Evolutionary conservation across 768 basidiomycete genomes (phyloP).

Genomic region (Russula griseocarnosa): DNA sequence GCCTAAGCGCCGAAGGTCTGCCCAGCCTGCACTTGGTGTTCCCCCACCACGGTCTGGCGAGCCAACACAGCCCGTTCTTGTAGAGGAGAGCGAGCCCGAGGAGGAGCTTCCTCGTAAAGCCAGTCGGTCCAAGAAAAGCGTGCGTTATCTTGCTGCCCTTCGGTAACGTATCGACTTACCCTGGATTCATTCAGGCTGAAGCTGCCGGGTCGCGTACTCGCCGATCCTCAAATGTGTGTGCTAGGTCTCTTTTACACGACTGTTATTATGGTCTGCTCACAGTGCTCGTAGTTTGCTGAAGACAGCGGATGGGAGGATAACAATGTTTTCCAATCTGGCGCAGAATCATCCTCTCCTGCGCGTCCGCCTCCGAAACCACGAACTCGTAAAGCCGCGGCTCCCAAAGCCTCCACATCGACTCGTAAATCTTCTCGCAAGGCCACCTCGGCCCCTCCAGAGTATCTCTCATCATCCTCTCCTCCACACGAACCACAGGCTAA

Average conservation of each 20-base stretch:
- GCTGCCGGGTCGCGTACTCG: slow-evolving; percentile 52
- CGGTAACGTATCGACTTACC: slow-evolving; percentile 5
- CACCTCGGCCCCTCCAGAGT: slow-evolving; percentile 64
- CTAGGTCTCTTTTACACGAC: neutral
- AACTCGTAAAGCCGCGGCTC: slow-evolving; percentile 40
- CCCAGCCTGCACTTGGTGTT: slow-evolving; percentile 63
- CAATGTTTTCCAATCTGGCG: slow-evolving; percentile 87
- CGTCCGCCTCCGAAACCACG: slow-evolving; percentile 52
- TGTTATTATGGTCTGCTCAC: slow-evolving; percentile 5
- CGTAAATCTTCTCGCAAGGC: slow-evolving; percentile 61
- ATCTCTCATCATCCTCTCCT: slow-evolving; percentile 32
- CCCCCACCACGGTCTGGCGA: slow-evolving; percentile 37
- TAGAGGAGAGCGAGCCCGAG: slow-evolving; percentile 77
- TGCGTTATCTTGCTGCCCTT: slow-evolving; percentile 32
- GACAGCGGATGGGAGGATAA: slow-evolving; percentile 90
- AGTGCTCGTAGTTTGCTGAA: slow-evolving; percentile 39
- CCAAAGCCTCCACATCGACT: slow-evolving; percentile 38
- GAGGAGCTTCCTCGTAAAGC: slow-evolving; percentile 62
- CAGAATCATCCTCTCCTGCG: slow-evolving; percentile 76
- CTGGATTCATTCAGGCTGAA: slow-evolving; percentile 38
- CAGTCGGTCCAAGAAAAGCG: slow-evolving; percentile 56
- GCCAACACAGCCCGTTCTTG: slow-evolving; percentile 43
- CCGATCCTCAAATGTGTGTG: slow-evolving; percentile 44
- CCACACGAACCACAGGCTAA: slow-evolving; percentile 10
- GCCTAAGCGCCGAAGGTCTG: slow-evolving; percentile 79